Conservation (phyloP, 768 basidiomycete species). For the Tephrocybe rancida region DNA sequence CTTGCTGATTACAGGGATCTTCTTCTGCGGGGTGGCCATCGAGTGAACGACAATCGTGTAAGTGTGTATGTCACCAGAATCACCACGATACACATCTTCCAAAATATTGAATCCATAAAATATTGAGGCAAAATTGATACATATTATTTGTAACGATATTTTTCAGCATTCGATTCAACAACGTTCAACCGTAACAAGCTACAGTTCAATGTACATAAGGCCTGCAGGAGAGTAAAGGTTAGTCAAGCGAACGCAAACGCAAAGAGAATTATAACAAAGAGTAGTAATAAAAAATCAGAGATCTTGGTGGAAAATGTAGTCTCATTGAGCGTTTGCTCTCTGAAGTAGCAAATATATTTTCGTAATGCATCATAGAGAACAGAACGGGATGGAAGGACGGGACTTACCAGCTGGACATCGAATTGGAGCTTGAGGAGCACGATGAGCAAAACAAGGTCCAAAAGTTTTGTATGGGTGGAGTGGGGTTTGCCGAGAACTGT, state of each 20-base stretch:
- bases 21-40: conserved; percentile 3
- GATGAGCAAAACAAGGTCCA: neutral
- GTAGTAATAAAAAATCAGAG: conserved; percentile 53
- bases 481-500: conserved; percentile 51
- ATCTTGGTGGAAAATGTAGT: conserved; percentile 80
- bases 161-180: too few relatives aligned
- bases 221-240: neutral
- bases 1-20: conserved; percentile 71
- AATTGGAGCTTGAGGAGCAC: neutral
- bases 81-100: too few relatives aligned
- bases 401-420: conserved; percentile 4
- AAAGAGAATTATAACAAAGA: neutral
- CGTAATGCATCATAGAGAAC: conserved; percentile 36
- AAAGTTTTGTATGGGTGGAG: conserved; percentile 11
- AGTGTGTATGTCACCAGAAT: neutral
- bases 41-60: neutral
- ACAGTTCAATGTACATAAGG: too few relatives aligned
- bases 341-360: conserved; percentile 89
- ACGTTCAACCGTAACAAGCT: neutral
- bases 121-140: too few relatives aligned
- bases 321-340: conserved; percentile 73
- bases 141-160: too few relatives aligned
- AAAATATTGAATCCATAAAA: too few relatives aligned
- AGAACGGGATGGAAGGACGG: neutral
- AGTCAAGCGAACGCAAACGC: neutral